Percentiles rank a stretch among this genome's conserved stretches.
Evolutionary conservation across 805 yeast genomes (phyloP).

Genomic region (Lachancea quebecensis): DNA sequence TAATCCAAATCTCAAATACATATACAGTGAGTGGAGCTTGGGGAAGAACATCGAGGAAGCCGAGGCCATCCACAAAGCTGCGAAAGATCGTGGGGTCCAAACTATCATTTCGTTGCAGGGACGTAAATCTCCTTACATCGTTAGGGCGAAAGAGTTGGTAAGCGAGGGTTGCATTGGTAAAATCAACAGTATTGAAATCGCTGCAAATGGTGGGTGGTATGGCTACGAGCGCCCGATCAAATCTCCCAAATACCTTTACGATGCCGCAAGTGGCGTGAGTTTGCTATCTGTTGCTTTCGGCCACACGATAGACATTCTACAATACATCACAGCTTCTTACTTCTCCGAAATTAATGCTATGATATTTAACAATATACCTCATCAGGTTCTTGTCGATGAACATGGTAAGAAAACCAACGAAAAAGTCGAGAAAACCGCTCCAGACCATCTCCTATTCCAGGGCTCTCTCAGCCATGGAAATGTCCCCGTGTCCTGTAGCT

Average conservation of each 20-base stretch:
- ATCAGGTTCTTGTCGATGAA: constrained; percentile 25
- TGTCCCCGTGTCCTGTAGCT: constrained; percentile 27
- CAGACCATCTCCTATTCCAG: constrained; percentile 29
- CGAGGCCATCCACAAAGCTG: constrained; percentile 21
- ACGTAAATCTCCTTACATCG: constrained; percentile 27
- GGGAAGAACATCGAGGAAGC: constrained; percentile 23
- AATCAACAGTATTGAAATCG: constrained; percentile 27
- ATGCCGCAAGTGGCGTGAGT: constrained; percentile 24
- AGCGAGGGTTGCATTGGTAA: constrained; percentile 27
- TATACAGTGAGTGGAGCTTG: constrained; percentile 28
- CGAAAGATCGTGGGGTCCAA: constrained; percentile 23
- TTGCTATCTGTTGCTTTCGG: constrained; percentile 27
- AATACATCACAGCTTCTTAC: constrained; percentile 28
- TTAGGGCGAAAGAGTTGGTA: constrained; percentile 27
- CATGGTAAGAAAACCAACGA: constrained; percentile 18
- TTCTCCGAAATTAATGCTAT: constrained; percentile 24
- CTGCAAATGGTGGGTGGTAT: constrained; percentile 30
- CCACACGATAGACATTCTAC: constrained; percentile 28
- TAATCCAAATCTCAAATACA: constrained; percentile 21
- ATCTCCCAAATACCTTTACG: constrained; percentile 24
- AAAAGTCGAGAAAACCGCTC: constrained; percentile 21
- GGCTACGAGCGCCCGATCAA: constrained; percentile 27
- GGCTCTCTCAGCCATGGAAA: constrained; percentile 24
- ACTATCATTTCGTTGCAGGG: constrained; percentile 29
- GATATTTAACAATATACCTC: constrained; percentile 27